Evolutionary conservation across 129 eudicot species (phyloP).

Genomic region (Flaveria linearis): DNA sequence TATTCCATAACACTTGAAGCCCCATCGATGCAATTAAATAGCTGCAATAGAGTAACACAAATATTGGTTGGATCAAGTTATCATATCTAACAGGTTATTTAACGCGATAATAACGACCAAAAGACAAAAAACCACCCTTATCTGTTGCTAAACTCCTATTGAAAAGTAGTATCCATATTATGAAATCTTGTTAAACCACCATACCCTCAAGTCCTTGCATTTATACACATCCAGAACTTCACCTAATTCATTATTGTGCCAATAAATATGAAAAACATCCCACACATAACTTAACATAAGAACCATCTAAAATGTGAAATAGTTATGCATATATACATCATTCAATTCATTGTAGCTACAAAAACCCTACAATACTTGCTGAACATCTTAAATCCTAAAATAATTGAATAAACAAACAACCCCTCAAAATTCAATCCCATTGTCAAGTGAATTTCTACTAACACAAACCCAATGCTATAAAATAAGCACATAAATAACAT

Average conservation of each 20-base stretch:
- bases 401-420: too few species aligned
- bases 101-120: slow-evolving; percentile 11
- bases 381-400: too few species aligned
- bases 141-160: neutral
- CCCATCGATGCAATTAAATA: slow-evolving; percentile 95
- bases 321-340: too few species aligned
- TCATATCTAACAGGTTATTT: slow-evolving; percentile 1
- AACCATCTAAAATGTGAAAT: neutral
- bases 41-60: slow-evolving; percentile 40
- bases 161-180: neutral
- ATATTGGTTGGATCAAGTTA: neutral
- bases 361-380: too few species aligned
- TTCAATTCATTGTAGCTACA: too few species aligned
- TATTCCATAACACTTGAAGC: slow-evolving; percentile 92
- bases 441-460: too few species aligned
- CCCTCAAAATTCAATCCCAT: too few species aligned
- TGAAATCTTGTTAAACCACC: slow-evolving; percentile 14
- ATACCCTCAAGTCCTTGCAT: slow-evolving; percentile 3
- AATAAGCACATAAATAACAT: too few species aligned
- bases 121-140: neutral
- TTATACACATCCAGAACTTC: neutral
- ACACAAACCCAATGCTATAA: too few species aligned
- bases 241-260: neutral
- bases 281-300: neutral
- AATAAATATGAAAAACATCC: too few species aligned